Base-by-base conservation (phyloP, 2,329 filamentous ascomycete species). In the Allantophomopsis cytisporea region DNA sequence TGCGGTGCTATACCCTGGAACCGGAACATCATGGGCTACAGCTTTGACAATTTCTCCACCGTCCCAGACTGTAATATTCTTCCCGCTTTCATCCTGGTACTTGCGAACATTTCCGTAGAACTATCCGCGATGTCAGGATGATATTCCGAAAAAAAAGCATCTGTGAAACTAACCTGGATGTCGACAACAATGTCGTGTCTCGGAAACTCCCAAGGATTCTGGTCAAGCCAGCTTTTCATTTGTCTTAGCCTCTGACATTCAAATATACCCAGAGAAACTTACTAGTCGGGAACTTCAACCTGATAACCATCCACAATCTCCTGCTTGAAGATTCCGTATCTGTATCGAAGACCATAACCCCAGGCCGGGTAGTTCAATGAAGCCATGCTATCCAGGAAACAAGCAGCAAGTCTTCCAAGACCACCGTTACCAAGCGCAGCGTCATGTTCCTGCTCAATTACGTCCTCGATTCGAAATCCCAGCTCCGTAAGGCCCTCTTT, bases 271-370 rank as follows among this genome's bases (percentile, higher is more conserved):
- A 3, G 23, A 10, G 23, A 3, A 28, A 28, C 23, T 28, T 28
- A 28, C 23, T 98, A 96, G 60, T 98, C 91, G 15, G 91, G 91
- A 43, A 96, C 83, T 57, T 98, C 91, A 47, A 98, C 87, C 62
- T 98, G 91, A 59, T 95, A 98, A 42, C 91, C 91, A 54, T 96
- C 83, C 43, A 95, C 80, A 52, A 98, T 96, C 66, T 96, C 91
- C 66, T 98, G 91, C 68, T 96, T 96, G 77, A 98, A 98, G 59
- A 98, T 98, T 57, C 84, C 84, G 58, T 96, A 96, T 59, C 87
- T 73, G 67, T 98, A 98, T 54, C 91, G 78, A 50, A 98, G 67
- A 40, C 89, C 91, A 54, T 98, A 98, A 30, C 91, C 91, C 91
- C 91, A 98, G 15, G 91, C 91, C 8, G 91, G 85, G 59, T 83